Conservation (phyloP, 345 rosid species). For the Citrus trifoliata region DNA sequence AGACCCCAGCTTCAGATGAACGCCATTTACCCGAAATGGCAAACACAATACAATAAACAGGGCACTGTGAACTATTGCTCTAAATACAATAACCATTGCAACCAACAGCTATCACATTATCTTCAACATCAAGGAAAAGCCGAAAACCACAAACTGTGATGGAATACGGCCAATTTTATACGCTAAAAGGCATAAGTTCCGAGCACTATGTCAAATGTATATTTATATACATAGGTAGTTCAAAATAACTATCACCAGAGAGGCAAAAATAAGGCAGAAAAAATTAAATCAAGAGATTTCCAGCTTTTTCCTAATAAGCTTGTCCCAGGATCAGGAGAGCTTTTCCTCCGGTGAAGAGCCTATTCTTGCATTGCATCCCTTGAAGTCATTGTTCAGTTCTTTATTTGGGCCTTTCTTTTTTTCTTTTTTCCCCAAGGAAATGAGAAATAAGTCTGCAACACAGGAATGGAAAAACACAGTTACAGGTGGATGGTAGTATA, state of each 20-base stretch:
- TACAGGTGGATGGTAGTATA: background rate
- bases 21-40: background rate
- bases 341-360: background rate
- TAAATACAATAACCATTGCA: background rate
- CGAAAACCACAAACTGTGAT: background rate
- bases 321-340: background rate
- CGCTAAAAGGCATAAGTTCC: slow-evolving; percentile 9
- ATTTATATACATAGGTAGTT: slow-evolving; percentile 22
- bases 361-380: background rate
- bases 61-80: background rate
- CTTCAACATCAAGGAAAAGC: background rate
- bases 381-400: background rate
- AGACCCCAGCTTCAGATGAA: too few relatives aligned
- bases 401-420: slow-evolving; percentile 10
- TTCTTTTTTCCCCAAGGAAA: background rate
- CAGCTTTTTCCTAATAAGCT: background rate
- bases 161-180: background rate
- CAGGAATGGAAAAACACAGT: background rate
- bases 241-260: slow-evolving; percentile 2
- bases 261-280: background rate
- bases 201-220: slow-evolving; percentile 15
- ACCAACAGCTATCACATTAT: background rate
- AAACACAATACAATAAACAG: background rate
- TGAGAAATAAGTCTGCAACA: background rate
- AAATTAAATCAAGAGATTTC: background rate